Base-by-base conservation (phyloP, 2,329 filamentous ascomycete genomes). In the Fusarium goolgardi region DNA sequence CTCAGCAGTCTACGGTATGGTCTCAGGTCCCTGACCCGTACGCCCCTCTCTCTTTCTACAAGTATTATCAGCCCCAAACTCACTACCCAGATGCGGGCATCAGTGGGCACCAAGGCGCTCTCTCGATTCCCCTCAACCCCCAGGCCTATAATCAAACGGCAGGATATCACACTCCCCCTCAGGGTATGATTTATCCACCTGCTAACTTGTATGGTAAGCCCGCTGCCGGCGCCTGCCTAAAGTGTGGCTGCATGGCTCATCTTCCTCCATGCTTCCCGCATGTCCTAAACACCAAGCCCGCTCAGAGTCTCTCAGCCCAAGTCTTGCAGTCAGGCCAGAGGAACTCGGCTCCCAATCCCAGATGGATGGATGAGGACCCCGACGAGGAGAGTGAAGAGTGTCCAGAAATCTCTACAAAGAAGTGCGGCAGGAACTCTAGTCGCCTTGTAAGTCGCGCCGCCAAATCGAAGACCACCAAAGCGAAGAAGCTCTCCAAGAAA, bases 181-280 rank as follows among this genome's bases (percentile, higher is more conserved):
- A 15, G 34, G 12, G 6, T 21, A 49, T n/a, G 21, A 4, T 16
- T 13, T 25, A 6, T 35, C 7, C 2, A 15, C 10, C 23, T 39
- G 32, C 32, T 39, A 37, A 39, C 34, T 10, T 15, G 12, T 5
- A 18, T 35, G 15, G 4, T 39, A 29, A 44, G 32, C 11, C 41
- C 9, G 7, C 16, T 10, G 1, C n/a, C 12, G 4, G 9, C 7
- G 8, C 3, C 11, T 61, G 58, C 23, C 12, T 23, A 12, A 5
- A 4, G 7, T 61, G 58, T 51, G 54, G 40, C 5, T 37, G 40
- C 27, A 13, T n/a, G 10, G 21, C 46, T 21, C 58, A 61, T 31
- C 13, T n/a, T 15, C 32, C 32, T 4, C 31, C 20, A 58, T 60
- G 57, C 15, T 25, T 35, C 23, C 10, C 11, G n/a, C 25, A 15